These are phyloP conservation scores for Penicillium sp. DNA, from an alignment of 2,329 filamentous ascomycete genomes.

Conservation along the genomic window DNA sequence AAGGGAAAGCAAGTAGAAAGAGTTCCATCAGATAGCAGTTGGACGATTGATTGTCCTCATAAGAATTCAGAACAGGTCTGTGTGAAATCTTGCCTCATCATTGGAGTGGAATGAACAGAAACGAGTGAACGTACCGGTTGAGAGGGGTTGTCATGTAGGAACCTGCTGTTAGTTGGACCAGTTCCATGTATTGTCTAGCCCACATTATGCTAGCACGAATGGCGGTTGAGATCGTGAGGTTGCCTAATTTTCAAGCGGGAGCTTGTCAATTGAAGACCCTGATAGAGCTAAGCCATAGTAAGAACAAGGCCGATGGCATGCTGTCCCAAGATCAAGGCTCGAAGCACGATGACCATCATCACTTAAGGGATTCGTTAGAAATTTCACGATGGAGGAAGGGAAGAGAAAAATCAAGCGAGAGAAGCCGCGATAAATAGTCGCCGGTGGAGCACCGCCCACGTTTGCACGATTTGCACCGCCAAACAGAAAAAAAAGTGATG, in stretches of 20 bases:
- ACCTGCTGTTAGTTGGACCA: too few species aligned
- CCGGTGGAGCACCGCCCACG: slow-evolving; percentile 10
- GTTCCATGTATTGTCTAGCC: too few species aligned
- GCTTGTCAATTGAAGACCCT: too few species aligned
- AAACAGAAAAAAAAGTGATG: slow-evolving; percentile 22
- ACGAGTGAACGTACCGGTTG: background rate
- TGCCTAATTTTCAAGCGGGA: too few species aligned
- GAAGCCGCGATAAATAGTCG: slow-evolving; percentile 14
- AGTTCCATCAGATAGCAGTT: slow-evolving; percentile 49
- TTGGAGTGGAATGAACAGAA: slow-evolving; percentile 14
- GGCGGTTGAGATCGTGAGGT: too few species aligned
- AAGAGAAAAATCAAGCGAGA: slow-evolving; percentile 5
- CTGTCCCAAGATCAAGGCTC: too few species aligned
- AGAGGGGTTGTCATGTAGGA: too few species aligned
- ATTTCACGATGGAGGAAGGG: slow-evolving; percentile 10
- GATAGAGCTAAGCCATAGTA: too few species aligned
- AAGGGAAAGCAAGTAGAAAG: slow-evolving; percentile 17
- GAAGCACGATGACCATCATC: too few species aligned
- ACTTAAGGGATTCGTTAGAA: too few species aligned
- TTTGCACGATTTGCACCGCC: slow-evolving; percentile 24
- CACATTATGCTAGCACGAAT: too few species aligned
- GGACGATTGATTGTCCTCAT: slow-evolving; percentile 46
- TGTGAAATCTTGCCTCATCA: slow-evolving; percentile 59
- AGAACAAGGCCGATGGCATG: too few species aligned
- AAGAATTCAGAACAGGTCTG: slow-evolving; percentile 66